A percentile compares a stretch with the other conserved stretches of the same genome.
Evolutionary conservation across 495 filamentous ascomycete genomes (phyloP).

Genomic region (Lichenothelia convexa): DNA sequence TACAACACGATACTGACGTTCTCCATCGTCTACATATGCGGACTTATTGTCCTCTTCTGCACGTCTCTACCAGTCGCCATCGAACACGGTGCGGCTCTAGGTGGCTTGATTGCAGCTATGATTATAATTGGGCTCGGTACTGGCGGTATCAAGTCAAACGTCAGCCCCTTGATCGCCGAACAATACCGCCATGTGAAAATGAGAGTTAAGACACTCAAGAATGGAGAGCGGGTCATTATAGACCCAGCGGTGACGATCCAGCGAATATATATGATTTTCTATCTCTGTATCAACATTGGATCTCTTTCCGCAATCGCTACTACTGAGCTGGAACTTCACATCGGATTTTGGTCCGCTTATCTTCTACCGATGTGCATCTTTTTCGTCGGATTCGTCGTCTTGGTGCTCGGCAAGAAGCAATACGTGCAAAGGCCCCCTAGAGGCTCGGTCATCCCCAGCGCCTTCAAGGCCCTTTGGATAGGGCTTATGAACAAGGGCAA

Average conservation of each 20-base stretch:
- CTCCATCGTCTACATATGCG: not conserved
- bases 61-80: slow-evolving; percentile 19
- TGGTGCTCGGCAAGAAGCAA: slow-evolving; percentile 35
- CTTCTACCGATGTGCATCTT: slow-evolving; percentile 49
- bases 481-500: slow-evolving; percentile 27
- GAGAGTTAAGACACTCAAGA: slow-evolving; percentile 30
- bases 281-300: slow-evolving; percentile 63
- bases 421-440: slow-evolving; percentile 46
- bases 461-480: slow-evolving; percentile 42
- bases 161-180: slow-evolving; percentile 51
- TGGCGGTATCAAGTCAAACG: slow-evolving; percentile 64
- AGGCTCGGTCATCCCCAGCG: slow-evolving; percentile 42
- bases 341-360: slow-evolving; percentile 61
- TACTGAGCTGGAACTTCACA: slow-evolving; percentile 44
- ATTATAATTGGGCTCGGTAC: slow-evolving; percentile 41
- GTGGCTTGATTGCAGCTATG: slow-evolving; percentile 21
- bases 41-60: slow-evolving; percentile 10
- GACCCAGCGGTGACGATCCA: slow-evolving; percentile 59
- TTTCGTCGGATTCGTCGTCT: slow-evolving; percentile 30
- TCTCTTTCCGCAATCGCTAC: slow-evolving; percentile 44
- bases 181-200: slow-evolving; percentile 50
- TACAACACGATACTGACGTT: slow-evolving; percentile 44
- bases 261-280: slow-evolving; percentile 49
- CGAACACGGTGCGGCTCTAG: slow-evolving; percentile 13
- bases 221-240: slow-evolving; percentile 56